Percentiles rank a stretch among this genome's conserved stretches.
Evolutionary conservation across 2,329 filamentous ascomycete genomes (phyloP).

Genomic region (Aspergillus hortae): DNA sequence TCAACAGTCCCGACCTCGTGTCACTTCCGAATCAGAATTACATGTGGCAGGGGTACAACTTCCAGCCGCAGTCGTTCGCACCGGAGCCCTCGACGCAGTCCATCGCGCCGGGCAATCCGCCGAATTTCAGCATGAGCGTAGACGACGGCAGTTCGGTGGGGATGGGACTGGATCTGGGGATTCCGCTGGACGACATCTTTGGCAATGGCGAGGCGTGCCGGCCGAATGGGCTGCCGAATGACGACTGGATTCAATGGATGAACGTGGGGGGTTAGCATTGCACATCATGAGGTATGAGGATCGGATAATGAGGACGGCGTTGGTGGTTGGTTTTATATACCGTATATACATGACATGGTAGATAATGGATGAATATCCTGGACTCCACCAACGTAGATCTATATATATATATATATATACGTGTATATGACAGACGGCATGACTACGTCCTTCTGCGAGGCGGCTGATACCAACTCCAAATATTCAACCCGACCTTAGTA

Average conservation of each 20-base stretch:
- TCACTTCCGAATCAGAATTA: constrained; percentile 42
- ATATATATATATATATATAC: background rate
- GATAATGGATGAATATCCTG: background rate
- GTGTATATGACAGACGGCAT: background rate
- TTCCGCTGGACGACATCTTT: constrained; percentile 41
- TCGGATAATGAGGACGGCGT: background rate
- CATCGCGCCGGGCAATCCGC: constrained; percentile 17
- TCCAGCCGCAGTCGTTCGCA: constrained; percentile 22
- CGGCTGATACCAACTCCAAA: constrained; percentile 61
- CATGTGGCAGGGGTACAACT: constrained; percentile 39
- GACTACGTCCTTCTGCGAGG: background rate
- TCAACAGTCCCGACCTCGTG: constrained; percentile 40
- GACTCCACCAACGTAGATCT: background rate
- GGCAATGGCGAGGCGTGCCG: constrained; percentile 30
- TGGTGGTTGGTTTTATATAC: background rate
- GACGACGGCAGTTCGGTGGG: constrained; percentile 26
- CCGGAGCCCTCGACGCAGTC: constrained; percentile 19
- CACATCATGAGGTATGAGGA: background rate
- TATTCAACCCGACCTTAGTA: constrained; percentile 60
- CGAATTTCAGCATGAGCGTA: constrained; percentile 24
- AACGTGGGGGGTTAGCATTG: constrained; percentile 20
- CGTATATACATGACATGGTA: constrained; percentile 4
- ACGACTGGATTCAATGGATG: constrained; percentile 41
- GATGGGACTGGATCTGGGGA: constrained; percentile 32
- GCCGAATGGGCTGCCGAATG: constrained; percentile 24